Base-by-base conservation (phyloP, 2,329 filamentous ascomycete genomes). In the Coniella vitis region DNA sequence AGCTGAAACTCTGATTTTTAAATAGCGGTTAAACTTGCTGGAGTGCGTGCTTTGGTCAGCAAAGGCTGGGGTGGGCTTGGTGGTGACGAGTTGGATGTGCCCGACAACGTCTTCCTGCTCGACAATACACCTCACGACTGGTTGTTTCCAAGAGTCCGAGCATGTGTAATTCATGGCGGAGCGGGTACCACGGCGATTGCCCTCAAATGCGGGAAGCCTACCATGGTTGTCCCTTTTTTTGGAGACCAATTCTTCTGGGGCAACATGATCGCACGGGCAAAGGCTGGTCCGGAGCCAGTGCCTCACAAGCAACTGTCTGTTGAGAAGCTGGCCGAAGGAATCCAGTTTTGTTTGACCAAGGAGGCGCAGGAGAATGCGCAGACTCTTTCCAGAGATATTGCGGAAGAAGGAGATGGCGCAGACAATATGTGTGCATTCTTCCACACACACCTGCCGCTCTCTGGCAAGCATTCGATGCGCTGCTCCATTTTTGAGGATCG, bases 181-280 rank as follows among this genome's bases (percentile, higher is more conserved):
- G 86, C 86, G 0, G 86, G 86, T 2, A 90, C 86, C 0, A 87
- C 84, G 0, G 86, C 86, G 1, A 85, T 85, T 40, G 84, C 84
- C 1, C 69, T 90, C 29, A 86, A 85, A 61, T 84, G 77, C 54
- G 86, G 76, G 3, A 79, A 77, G 57, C 86, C 86, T 0, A 87
- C 83, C 4, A 84, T 88, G 78, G 77, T 89, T 21, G 82, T 90
- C 2, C 86, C 86, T 0, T 90, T 90, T 65, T 90, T 90, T 55
- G 86, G 86, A 3, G 86, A 90, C 59, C 86, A 90, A 62, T 76
- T 83, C 42, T 90, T 90, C 60, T 90, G 86, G 86, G 86, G 85
- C 2, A 71, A 73, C 16, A 86, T 86, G 79, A 73, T 89, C 1
- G 73, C 72, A 4, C 76, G 73, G 31, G 73, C 80, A 1, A 75